A percentile compares a stretch with the other conserved stretches of the same genome.
phyloP scores from a whole-genome alignment of 495 filamentous ascomycete genomes.

The Penicillium steckii region DNA sequence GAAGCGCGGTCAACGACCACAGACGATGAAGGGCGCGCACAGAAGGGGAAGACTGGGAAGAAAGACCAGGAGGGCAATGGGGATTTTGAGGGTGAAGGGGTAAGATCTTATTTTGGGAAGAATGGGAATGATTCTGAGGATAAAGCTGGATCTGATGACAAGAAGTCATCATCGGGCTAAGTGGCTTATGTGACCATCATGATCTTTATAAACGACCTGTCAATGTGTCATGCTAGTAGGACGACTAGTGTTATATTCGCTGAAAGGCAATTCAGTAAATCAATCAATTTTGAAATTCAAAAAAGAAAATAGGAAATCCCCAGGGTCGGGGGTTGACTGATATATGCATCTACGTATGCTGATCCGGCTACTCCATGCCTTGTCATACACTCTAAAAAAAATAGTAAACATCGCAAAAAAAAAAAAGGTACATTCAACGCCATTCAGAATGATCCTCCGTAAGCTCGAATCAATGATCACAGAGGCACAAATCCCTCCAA shows the following conservation, averaged over 20 bases:
- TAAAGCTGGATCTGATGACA: background rate
- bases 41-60: conserved; percentile 9
- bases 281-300: too few relatives aligned
- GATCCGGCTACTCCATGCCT: background rate
- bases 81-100: conserved; percentile 33
- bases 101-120: conserved; percentile 28
- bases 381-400: background rate
- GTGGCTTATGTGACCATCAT: background rate
- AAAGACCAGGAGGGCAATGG: conserved; percentile 14
- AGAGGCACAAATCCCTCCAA: conserved; percentile 40
- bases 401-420: background rate
- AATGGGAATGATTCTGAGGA: background rate
- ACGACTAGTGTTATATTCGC: too few relatives aligned
- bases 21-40: conserved; percentile 10
- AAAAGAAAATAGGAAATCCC: background rate
- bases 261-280: too few relatives aligned
- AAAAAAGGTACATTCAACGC: background rate
- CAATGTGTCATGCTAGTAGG: too few relatives aligned
- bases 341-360: background rate
- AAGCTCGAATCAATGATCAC: conserved; percentile 10
- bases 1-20: conserved; percentile 23
- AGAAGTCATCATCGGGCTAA: background rate
- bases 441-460: background rate
- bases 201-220: too few relatives aligned
- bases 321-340: background rate